Base-by-base conservation (phyloP, 2,329 filamentous ascomycete species). In the Aureobasidium musti region DNA sequence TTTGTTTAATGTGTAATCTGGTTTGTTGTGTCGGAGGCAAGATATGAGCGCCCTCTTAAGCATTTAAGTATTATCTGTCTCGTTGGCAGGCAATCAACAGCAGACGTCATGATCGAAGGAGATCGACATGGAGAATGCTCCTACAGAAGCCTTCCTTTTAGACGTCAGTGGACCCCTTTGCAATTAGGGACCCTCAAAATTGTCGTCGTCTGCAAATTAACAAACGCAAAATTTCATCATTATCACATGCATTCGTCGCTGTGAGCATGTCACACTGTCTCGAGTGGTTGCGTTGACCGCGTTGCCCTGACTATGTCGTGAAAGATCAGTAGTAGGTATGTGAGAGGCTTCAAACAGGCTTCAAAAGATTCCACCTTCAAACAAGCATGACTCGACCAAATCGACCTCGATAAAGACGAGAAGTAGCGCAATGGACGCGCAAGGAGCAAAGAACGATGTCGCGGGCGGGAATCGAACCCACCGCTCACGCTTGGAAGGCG, bases 391-490 rank as follows among this genome's bases (percentile, higher is more conserved):
- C 45, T 49, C 23, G 5, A 7, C 14, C 45, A 49, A 49, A 28
- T 49, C 45, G 23, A 28, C 45, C 23, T 23, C 11, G 45, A 17
- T 49, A 11, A 14, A 28, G 23, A 26, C 45, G 23, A 49, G 7
- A 6, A 28, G 13, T 17, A 28, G 45, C 23, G 11, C 45, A 14
- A 17, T 49, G 5, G 23, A 49, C 7, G 45, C 26, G 47, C 26
- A 19, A 50, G 0, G 47, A 30, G 47, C 47, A 50, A 50, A 50
- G 17, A 50, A 26, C 14, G 3, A 1, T 50, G 47, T 50, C 47
- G 47, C 47, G 26, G 53, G 53, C 53, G 53, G 53, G 53, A 56
- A 56, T 56, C 53, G 53, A 56, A 56, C 53, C 53, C 53, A 56
- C 53, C 33, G 53, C 53, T 39, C 33, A 39, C 53, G 53, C 53